Conservation (phyloP, 768 basidiomycete genomes). For the Phlebiopsis flavidoalba region DNA sequence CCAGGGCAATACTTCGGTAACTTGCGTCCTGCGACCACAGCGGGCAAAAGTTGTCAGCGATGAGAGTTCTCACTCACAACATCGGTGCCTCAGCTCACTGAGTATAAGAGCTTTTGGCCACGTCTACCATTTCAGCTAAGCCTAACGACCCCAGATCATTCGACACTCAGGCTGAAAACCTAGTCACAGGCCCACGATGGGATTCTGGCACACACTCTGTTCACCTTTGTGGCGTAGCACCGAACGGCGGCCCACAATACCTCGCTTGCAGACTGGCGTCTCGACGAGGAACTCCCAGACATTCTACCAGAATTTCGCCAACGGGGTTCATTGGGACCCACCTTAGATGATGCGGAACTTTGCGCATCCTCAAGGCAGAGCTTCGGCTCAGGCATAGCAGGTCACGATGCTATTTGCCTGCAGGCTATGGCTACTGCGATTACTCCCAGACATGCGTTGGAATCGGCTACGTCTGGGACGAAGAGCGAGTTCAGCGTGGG, state of each 20-base stretch:
- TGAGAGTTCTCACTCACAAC: no score
- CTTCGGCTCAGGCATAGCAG: background rate
- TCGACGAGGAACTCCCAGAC: background rate
- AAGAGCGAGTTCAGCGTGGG: background rate
- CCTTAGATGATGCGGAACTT: background rate
- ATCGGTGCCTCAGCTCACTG: no score
- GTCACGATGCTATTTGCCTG: background rate
- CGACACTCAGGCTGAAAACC: background rate
- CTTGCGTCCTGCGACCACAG: no score
- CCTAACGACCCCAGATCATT: background rate
- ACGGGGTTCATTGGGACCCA: background rate
- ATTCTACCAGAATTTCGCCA: background rate
- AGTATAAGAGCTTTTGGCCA: no score
- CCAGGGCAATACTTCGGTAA: no score
- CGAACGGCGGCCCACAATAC: background rate
- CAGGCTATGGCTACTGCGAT: background rate
- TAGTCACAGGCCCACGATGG: background rate
- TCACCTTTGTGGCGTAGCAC: background rate
- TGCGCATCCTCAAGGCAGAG: background rate
- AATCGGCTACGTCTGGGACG: constrained; percentile 4
- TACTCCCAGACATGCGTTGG: background rate
- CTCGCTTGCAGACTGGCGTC: background rate
- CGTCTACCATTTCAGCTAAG: no score
- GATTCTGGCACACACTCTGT: constrained; percentile 4
- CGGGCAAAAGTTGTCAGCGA: no score